Conservation (phyloP, 176 grass and related monocot species). For the Carex scoparia region DNA sequence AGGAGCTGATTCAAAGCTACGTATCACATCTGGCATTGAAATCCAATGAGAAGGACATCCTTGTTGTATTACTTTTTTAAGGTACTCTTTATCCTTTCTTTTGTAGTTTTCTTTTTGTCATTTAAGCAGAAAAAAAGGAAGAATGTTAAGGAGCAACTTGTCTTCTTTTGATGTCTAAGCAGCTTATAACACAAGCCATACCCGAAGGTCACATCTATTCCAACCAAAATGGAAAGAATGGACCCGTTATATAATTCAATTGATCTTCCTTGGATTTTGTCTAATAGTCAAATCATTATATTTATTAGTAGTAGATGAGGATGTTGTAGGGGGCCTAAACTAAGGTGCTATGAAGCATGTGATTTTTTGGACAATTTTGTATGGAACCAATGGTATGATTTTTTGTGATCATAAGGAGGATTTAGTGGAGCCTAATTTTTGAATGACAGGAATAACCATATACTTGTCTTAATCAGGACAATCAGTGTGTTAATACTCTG, state of each 20-base stretch:
- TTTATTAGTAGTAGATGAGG: not conserved
- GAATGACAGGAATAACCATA: not conserved
- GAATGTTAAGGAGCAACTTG: not conserved
- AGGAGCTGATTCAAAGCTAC: constrained; percentile 90
- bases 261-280: not conserved
- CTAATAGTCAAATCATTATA: not conserved
- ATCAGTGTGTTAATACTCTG: not conserved
- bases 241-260: not conserved
- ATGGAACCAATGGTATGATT: not conserved
- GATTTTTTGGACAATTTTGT: not conserved
- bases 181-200: not conserved
- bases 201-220: not conserved
- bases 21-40: constrained; percentile 61
- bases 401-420: not conserved
- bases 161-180: constrained; percentile 4
- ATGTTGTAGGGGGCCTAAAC: not conserved
- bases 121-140: not conserved
- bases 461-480: not conserved
- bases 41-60: constrained; percentile 33
- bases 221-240: not conserved
- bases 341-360: not conserved
- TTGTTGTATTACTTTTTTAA: not conserved
- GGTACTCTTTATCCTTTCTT: not conserved
- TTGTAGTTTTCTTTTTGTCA: not conserved
- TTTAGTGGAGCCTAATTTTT: not conserved